These are phyloP conservation scores for Zygosaccharomyces bisporus DNA, from an alignment of 805 yeast species.

Conservation along the genomic window DNA sequence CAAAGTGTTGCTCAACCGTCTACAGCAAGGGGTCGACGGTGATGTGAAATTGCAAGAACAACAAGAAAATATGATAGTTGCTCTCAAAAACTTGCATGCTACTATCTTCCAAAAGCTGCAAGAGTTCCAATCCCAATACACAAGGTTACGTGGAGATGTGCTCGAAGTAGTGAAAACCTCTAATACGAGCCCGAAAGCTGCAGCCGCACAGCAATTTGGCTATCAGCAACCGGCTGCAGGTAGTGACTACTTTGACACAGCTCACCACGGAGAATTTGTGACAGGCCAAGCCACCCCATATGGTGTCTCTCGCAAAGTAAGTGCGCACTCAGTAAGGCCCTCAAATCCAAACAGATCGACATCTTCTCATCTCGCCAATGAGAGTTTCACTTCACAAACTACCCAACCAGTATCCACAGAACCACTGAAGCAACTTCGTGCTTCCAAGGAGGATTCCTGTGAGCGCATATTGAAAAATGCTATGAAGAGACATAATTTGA, in stretches of 20 bases:
- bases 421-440: conserved; percentile 77
- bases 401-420: conserved; percentile 39
- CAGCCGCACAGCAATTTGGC: conserved; percentile 12
- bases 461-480: conserved; percentile 84
- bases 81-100: conserved; percentile 26
- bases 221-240: conserved; percentile 13
- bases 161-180: conserved; percentile 29
- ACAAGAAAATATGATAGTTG: conserved; percentile 33
- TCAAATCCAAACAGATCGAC: conserved; percentile 11
- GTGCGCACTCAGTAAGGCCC: conserved; percentile 13
- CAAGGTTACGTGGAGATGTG: conserved; percentile 30
- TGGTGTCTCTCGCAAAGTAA: conserved; percentile 9
- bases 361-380: conserved; percentile 10
- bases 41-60: conserved; percentile 25
- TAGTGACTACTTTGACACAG: conserved; percentile 24
- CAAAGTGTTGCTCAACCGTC: conserved; percentile 54
- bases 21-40: conserved; percentile 28
- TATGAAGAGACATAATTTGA: conserved; percentile 76
- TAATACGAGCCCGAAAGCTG: conserved; percentile 10
- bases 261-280: conserved; percentile 12
- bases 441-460: conserved; percentile 89
- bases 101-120: conserved; percentile 28
- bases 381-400: conserved; percentile 8
- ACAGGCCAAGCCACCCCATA: conserved; percentile 13
- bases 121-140: conserved; percentile 34